These are phyloP conservation scores for Russula compacta DNA, from an alignment of 768 basidiomycete species.

Conservation along the genomic window DNA sequence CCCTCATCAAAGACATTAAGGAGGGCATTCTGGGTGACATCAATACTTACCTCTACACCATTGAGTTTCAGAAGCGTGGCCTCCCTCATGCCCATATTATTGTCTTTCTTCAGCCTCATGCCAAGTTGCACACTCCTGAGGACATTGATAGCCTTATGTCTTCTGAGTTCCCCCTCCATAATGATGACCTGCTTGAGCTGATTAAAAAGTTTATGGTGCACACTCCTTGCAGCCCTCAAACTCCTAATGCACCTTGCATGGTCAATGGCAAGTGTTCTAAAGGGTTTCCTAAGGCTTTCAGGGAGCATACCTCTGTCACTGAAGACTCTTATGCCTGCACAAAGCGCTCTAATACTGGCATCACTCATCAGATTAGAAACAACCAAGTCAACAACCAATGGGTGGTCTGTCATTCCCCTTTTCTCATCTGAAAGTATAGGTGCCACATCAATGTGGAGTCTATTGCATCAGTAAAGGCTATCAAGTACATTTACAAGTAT, in stretches of 20 bases:
- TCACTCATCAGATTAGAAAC: slow-evolving; percentile 21
- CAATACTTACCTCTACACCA: too few species aligned
- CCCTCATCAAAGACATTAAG: too few species aligned
- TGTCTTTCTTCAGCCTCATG: slow-evolving; percentile 29
- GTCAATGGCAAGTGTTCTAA: slow-evolving; percentile 35
- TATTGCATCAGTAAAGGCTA: too few species aligned
- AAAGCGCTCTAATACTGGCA: slow-evolving; percentile 30
- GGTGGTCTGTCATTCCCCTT: slow-evolving; percentile 19
- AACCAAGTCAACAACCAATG: background rate
- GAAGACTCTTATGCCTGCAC: slow-evolving; percentile 37
- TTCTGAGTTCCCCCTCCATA: too few species aligned
- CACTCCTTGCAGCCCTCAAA: too few species aligned
- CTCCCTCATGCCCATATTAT: too few species aligned
- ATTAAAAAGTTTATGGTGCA: too few species aligned
- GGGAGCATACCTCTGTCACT: slow-evolving; percentile 28
- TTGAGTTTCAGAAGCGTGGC: too few species aligned
- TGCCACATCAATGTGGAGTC: slow-evolving; percentile 46
- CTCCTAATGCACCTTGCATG: slow-evolving; percentile 23
- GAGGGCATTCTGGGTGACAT: too few species aligned
- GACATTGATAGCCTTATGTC: too few species aligned
- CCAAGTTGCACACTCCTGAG: slow-evolving; percentile 36
- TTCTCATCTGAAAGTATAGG: slow-evolving; percentile 28
- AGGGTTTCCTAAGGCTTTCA: slow-evolving; percentile 35
- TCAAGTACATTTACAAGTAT: slow-evolving; percentile 44
- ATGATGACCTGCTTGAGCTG: too few species aligned